Evolutionary conservation across 1,284 basidiomycete species (phyloP).

Genomic region (Irpex rosettiformis): DNA sequence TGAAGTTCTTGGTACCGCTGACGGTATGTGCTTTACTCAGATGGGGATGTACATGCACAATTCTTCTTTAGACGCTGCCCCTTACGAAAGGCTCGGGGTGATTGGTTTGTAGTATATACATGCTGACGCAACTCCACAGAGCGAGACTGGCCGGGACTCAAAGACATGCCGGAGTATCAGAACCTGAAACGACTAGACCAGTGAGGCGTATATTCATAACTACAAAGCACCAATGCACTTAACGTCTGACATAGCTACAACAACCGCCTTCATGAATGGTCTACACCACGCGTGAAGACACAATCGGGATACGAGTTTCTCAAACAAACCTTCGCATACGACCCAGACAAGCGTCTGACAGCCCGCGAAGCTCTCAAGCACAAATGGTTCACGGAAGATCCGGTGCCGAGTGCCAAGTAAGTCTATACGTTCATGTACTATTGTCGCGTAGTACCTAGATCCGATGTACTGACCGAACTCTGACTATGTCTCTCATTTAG

Average conservation of each 20-base stretch:
- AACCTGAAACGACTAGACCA: constrained; percentile 80
- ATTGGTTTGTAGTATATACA: too few relatives aligned
- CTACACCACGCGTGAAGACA: constrained; percentile 58
- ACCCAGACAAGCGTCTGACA: constrained; percentile 84
- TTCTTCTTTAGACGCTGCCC: too few relatives aligned
- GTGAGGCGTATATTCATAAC: constrained; percentile 37
- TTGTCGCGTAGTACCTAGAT: not conserved
- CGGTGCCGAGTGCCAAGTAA: constrained; percentile 71
- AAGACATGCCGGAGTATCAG: constrained; percentile 84
- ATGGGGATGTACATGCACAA: not conserved
- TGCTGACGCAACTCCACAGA: constrained; percentile 37
- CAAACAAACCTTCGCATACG: constrained; percentile 83
- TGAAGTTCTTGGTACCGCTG: constrained; percentile 89
- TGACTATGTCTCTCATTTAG: constrained; percentile 30
- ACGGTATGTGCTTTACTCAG: constrained; percentile 44
- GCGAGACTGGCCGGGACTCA: constrained; percentile 85
- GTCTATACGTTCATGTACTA: constrained; percentile 21
- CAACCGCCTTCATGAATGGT: constrained; percentile 79
- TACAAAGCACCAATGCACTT: not conserved
- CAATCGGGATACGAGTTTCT: constrained; percentile 80
- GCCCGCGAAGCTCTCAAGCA: constrained; percentile 82
- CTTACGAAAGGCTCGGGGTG: too few relatives aligned
- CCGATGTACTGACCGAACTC: not conserved
- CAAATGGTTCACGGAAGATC: constrained; percentile 78
- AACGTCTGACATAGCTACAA: constrained; percentile 44